These are phyloP conservation scores for Epichloe amarillans DNA, from an alignment of 2,329 filamentous ascomycete species.

Conservation along the genomic window DNA sequence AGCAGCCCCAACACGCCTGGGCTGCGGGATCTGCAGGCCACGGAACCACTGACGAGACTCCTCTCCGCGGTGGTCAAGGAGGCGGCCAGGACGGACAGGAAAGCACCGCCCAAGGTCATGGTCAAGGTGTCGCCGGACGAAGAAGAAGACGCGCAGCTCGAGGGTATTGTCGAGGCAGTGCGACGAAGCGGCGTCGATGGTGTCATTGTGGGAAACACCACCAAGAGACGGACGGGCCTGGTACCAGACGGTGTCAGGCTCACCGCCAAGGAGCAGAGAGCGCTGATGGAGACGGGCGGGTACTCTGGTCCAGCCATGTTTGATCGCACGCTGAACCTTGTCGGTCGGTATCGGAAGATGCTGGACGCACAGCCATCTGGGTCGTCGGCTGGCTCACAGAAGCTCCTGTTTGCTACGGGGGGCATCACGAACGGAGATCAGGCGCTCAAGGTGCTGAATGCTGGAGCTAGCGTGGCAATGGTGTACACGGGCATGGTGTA, in stretches of 20 bases:
- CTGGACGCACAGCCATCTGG: constrained; percentile 38
- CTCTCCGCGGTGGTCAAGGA: constrained; percentile 72
- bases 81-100: constrained; percentile 54
- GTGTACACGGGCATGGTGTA: constrained; percentile 70
- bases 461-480: constrained; percentile 83
- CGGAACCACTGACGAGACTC: constrained; percentile 69
- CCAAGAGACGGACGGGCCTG: constrained; percentile 63
- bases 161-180: constrained; percentile 78
- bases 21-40: constrained; percentile 72
- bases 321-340: constrained; percentile 61
- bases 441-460: constrained; percentile 68
- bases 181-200: constrained; percentile 79
- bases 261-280: constrained; percentile 49
- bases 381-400: constrained; percentile 30
- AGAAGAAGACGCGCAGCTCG: constrained; percentile 70
- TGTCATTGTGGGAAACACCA: constrained; percentile 95
- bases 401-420: constrained; percentile 80
- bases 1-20: constrained; percentile 94
- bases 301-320: constrained; percentile 89
- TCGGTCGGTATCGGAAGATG: constrained; percentile 62
- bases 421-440: constrained; percentile 83
- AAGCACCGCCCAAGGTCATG: constrained; percentile 62
- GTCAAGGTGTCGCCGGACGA: constrained; percentile 97
- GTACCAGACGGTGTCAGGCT: constrained; percentile 54
- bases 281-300: constrained; percentile 67